Base-by-base conservation (phyloP, 2,329 filamentous ascomycete genomes). In the Aspergillus ibericus region DNA sequence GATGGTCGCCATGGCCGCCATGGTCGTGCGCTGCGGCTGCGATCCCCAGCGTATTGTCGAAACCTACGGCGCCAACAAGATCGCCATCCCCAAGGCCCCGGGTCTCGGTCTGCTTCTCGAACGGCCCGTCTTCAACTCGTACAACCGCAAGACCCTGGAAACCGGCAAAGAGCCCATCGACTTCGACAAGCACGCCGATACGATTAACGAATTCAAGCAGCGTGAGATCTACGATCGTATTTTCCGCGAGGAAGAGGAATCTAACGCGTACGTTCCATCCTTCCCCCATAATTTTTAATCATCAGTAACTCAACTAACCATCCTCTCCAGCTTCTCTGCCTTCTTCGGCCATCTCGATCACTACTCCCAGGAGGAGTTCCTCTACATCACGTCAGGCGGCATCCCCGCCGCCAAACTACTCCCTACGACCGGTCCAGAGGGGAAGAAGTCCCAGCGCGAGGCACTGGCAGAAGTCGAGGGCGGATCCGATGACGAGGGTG, bases 51-150 rank as follows among this genome's bases (percentile, higher is more conserved):
- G 90, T 27, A 90, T 99, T 66, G 74, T 78, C 0, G 84, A 96
- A 60, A 91, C 87, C 60, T 96, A 96, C 74, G 85, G 84, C 1
- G 73, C 82, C 5, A 83, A 86, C 18, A 87, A 88, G 58, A 90
- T 96, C 68, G 89, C 89, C 49, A 96, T 99, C 56, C 95, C 95
- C 56, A 98, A 98, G 77, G 95, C 93, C 0, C 95, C 95, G 0
- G 90, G 92, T 4, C 77, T 99, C 35, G 95, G 95, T 0, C 78
- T 99, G 44, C 80, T 98, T 55, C 84, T 99, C 4, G 95, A 99
- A 77, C 82, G 92, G 1, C 95, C 95, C 1, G 90, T 98, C 0
- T 99, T 99, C 72, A 88, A 93, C 61, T 87, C 81, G 51, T 98
- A 97, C 78, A 99, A 97, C 75, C 83, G 83, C 55, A 86, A 88